Conservation (phyloP, 75 land plant genomes). For the Pinus taeda region DNA sequence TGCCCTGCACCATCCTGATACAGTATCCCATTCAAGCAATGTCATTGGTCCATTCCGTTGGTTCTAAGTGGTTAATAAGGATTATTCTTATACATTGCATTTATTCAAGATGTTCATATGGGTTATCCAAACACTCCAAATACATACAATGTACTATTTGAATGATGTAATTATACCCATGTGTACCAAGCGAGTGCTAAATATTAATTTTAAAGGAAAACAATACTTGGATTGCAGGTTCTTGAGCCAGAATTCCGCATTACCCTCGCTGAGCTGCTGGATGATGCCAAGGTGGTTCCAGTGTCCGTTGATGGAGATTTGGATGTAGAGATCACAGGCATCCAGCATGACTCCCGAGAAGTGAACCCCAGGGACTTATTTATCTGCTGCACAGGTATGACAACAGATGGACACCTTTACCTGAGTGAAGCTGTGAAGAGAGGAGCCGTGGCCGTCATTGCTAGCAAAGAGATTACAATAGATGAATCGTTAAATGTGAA, state of each 20-base stretch:
- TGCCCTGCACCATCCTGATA: too few relatives aligned
- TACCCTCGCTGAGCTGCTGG: constrained; percentile 87
- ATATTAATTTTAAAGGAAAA: too few relatives aligned
- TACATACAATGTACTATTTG: too few relatives aligned
- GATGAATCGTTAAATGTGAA: constrained; percentile 60
- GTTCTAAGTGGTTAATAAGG: too few relatives aligned
- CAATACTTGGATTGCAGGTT: constrained; percentile 20
- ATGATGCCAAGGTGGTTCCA: constrained; percentile 89
- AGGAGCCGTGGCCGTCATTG: constrained; percentile 87
- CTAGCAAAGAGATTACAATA: constrained; percentile 68
- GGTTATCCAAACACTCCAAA: too few relatives aligned
- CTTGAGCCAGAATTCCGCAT: constrained; percentile 68
- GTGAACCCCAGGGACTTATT: constrained; percentile 83
- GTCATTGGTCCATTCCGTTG: too few relatives aligned
- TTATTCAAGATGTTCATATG: too few relatives aligned
- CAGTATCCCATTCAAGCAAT: too few relatives aligned
- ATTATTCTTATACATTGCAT: too few relatives aligned
- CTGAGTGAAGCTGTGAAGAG: constrained; percentile 85
- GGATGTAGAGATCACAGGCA: constrained; percentile 77
- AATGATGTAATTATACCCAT: too few relatives aligned
- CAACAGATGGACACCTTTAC: constrained; percentile 59
- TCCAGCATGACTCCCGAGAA: constrained; percentile 82
- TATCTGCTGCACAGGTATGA: constrained; percentile 67
- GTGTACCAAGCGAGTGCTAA: too few relatives aligned
- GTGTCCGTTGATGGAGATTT: constrained; percentile 78